A percentile compares a stretch with the other conserved stretches of the same genome.
phyloP scores from a whole-genome alignment of 2,329 filamentous ascomycete genomes.

The Dactylellina haptotyla region DNA sequence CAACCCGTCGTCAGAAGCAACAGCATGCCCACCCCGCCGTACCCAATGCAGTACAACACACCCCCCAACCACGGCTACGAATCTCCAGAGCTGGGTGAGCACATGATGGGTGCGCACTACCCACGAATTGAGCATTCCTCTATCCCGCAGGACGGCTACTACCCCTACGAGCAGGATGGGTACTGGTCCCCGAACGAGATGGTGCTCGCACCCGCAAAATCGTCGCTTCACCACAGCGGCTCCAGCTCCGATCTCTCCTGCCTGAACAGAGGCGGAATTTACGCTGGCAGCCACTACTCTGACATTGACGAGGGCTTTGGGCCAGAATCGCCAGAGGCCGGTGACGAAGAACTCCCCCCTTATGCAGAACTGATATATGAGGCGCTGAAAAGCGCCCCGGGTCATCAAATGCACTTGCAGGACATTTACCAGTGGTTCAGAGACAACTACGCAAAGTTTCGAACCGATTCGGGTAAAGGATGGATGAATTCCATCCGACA shows the following conservation, averaged over 20 bases:
- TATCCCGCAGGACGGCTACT: conserved; percentile 7
- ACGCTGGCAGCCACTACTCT: conserved; percentile 13
- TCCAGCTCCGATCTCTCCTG: conserved; percentile 14
- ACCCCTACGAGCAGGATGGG: conserved; percentile 2
- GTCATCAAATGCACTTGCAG: conserved; percentile 78
- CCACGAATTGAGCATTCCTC: conserved; percentile 12
- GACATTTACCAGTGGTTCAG: conserved; percentile 93
- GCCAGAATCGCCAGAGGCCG: background rate
- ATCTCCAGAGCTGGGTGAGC: conserved; percentile 1
- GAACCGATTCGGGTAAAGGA: conserved; percentile 71
- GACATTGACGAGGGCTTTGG: conserved; percentile 50
- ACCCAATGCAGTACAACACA: conserved; percentile 19
- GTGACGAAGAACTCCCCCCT: conserved; percentile 62
- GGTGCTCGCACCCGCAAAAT: conserved; percentile 1
- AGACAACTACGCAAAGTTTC: conserved; percentile 80
- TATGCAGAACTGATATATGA: conserved; percentile 85
- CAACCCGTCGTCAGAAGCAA: conserved; percentile 14
- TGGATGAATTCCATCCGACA: conserved; percentile 98
- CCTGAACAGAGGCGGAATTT: conserved; percentile 24
- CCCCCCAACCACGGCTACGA: conserved; percentile 9
- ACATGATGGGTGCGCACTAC: background rate
- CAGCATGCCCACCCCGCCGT: conserved; percentile 5
- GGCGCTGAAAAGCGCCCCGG: conserved; percentile 75
- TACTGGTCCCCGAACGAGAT: conserved; percentile 14
- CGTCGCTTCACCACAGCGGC: conserved; percentile 16